Percentiles rank a stretch among this genome's conserved stretches.
phyloP scores from a whole-genome alignment of 805 yeast genomes.

The Spencermartinsiella europaea region DNA sequence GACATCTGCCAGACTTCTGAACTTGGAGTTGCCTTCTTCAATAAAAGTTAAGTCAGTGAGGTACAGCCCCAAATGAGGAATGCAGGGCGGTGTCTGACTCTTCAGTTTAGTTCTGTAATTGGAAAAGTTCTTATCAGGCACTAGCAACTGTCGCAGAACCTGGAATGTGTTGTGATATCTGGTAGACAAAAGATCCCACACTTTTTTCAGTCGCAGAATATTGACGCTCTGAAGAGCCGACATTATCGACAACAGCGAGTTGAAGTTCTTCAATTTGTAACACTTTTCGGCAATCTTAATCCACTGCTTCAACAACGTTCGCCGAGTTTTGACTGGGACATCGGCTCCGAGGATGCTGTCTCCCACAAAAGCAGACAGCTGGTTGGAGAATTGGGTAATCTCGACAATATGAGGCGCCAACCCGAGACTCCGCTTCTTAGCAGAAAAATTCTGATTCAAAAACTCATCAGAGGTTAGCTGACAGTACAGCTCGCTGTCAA shows the following conservation, averaged over 20 bases:
- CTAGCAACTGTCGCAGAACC: slow-evolving; percentile 24
- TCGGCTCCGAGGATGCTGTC: slow-evolving; percentile 30
- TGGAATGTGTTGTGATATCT: slow-evolving; percentile 24
- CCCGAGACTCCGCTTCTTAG: slow-evolving; percentile 26
- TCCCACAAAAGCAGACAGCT: slow-evolving; percentile 33
- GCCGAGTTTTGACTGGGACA: slow-evolving; percentile 27
- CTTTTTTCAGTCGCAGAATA: slow-evolving; percentile 30
- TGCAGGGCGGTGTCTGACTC: slow-evolving; percentile 23
- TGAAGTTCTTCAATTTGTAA: slow-evolving; percentile 29
- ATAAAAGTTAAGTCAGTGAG: slow-evolving; percentile 34
- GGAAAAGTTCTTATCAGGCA: slow-evolving; percentile 34
- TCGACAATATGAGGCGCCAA: slow-evolving; percentile 30
- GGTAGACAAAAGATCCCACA: slow-evolving; percentile 31
- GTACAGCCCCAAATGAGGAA: slow-evolving; percentile 34
- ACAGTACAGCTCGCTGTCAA: slow-evolving; percentile 30
- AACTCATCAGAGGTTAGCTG: slow-evolving; percentile 29
- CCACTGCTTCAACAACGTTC: slow-evolving; percentile 34
- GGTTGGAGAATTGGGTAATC: slow-evolving; percentile 29
- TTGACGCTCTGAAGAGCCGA: slow-evolving; percentile 32
- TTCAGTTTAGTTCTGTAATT: slow-evolving; percentile 29
- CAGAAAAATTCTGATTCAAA: slow-evolving; percentile 31
- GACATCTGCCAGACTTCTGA: slow-evolving; percentile 9
- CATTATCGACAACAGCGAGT: slow-evolving; percentile 31
- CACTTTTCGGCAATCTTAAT: slow-evolving; percentile 33
- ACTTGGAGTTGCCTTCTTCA: slow-evolving; percentile 34